phyloP scores from a whole-genome alignment of 1,139 yeast species.

The Yamadazyma conglobata region DNA sequence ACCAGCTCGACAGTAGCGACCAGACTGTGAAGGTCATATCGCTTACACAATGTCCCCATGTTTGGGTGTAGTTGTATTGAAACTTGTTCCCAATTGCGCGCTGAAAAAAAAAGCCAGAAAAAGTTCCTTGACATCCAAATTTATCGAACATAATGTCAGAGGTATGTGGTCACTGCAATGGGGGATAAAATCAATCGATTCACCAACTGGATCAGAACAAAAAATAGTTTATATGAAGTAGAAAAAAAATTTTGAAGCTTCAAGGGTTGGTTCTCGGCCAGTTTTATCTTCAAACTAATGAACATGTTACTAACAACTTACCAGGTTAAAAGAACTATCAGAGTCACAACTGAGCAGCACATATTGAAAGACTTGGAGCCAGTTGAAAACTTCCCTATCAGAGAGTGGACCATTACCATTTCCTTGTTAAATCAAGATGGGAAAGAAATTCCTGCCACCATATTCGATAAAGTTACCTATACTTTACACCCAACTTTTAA shows the following conservation, averaged over 20 bases:
- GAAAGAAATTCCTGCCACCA: constrained; percentile 77
- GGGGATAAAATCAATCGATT: too few species aligned
- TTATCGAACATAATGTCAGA: constrained; percentile 10
- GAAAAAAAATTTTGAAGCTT: constrained; percentile 1
- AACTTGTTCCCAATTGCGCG: neutral
- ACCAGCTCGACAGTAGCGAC: too few species aligned
- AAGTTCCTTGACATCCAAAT: constrained; percentile 2
- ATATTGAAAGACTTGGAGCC: constrained; percentile 82
- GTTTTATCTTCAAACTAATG: too few species aligned
- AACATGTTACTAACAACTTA: constrained; percentile 17
- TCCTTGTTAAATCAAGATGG: constrained; percentile 76
- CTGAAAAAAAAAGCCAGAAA: constrained; percentile 2
- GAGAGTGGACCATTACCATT: constrained; percentile 85
- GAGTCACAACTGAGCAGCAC: constrained; percentile 85
- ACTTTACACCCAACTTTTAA: constrained; percentile 92
- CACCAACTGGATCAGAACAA: too few species aligned
- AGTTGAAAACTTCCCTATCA: constrained; percentile 91
- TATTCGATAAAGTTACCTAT: constrained; percentile 90
- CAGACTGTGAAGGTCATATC: too few species aligned
- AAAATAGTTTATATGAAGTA: neutral
- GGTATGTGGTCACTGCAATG: constrained; percentile 11
- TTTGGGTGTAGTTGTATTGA: neutral
- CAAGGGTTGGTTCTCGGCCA: neutral
- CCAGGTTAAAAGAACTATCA: constrained; percentile 77
- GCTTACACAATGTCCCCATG: too few species aligned